Evolutionary conservation across 2,329 filamentous ascomycete species (phyloP).

Genomic region (Capronia americana): DNA sequence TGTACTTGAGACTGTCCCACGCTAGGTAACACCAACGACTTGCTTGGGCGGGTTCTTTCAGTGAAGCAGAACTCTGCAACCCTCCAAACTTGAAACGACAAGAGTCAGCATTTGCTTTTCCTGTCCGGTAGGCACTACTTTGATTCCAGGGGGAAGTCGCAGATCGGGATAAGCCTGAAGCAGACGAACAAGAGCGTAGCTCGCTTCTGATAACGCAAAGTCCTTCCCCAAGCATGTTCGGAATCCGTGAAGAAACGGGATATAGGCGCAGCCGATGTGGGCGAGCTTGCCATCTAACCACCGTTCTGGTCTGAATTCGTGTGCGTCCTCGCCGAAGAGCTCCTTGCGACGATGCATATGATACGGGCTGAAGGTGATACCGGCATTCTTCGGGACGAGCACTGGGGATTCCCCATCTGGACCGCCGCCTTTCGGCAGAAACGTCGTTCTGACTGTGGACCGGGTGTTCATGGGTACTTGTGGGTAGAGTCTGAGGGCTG

Average conservation of each 20-base stretch:
- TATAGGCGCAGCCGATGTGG: conserved; percentile 34
- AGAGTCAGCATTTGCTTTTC: conserved; percentile 26
- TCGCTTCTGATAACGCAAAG: conserved; percentile 37
- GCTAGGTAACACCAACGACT: no score
- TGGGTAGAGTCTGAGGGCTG: conserved; percentile 58
- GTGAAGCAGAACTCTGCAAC: conserved; percentile 25
- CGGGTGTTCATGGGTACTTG: conserved; percentile 42
- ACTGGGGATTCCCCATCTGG: conserved; percentile 41
- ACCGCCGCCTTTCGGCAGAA: conserved; percentile 44
- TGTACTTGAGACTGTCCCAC: not conserved
- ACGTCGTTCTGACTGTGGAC: conserved; percentile 39
- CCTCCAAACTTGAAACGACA: conserved; percentile 27
- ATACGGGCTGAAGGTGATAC: conserved; percentile 41
- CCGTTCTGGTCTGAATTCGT: conserved; percentile 30
- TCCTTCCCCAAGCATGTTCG: conserved; percentile 27
- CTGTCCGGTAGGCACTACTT: conserved; percentile 10
- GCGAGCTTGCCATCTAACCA: conserved; percentile 29
- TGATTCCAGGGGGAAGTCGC: conserved; percentile 4
- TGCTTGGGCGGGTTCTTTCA: not conserved
- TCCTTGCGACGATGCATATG: conserved; percentile 56
- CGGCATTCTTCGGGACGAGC: conserved; percentile 41
- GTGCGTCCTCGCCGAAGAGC: conserved; percentile 42
- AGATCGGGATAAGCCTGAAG: conserved; percentile 34
- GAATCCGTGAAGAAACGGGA: conserved; percentile 13
- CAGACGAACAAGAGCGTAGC: conserved; percentile 40